Evolutionary conservation across 2,329 filamentous ascomycete genomes (phyloP).

Genomic region (Hypoxylon sp.): DNA sequence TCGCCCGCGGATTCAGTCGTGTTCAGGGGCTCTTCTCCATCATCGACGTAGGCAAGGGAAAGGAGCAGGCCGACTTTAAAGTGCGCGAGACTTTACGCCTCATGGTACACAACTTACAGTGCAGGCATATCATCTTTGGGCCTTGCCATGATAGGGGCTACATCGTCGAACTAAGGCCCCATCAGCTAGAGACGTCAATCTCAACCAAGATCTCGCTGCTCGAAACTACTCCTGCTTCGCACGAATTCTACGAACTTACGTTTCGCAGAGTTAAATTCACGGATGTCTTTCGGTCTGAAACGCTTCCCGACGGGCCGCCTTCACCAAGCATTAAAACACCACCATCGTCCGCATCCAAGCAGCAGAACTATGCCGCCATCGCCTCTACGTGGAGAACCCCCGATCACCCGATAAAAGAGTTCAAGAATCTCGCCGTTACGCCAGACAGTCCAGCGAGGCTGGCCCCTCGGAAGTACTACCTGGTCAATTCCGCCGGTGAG

Average conservation of each 20-base stretch:
- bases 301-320: slow-evolving; percentile 18
- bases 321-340: background rate
- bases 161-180: slow-evolving; percentile 29
- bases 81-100: slow-evolving; percentile 31
- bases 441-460: background rate
- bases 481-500: slow-evolving; percentile 21
- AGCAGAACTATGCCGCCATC: background rate
- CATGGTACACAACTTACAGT: slow-evolving; percentile 36
- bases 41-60: slow-evolving; percentile 35
- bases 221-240: slow-evolving; percentile 26
- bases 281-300: slow-evolving; percentile 34
- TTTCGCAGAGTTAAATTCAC: slow-evolving; percentile 28
- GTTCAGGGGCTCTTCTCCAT: slow-evolving; percentile 34
- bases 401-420: slow-evolving; percentile 1
- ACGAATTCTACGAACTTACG: slow-evolving; percentile 26
- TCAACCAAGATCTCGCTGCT: slow-evolving; percentile 26
- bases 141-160: slow-evolving; percentile 38
- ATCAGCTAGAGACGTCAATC: slow-evolving; percentile 20
- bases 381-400: slow-evolving; percentile 9
- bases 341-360: slow-evolving; percentile 4
- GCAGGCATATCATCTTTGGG: slow-evolving; percentile 37
- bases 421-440: background rate
- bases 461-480: slow-evolving; percentile 16
- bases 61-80: slow-evolving; percentile 39
- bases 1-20: slow-evolving; percentile 31